Conservation (phyloP, 306 rosid genomes). For the Prunus armeniaca region DNA sequence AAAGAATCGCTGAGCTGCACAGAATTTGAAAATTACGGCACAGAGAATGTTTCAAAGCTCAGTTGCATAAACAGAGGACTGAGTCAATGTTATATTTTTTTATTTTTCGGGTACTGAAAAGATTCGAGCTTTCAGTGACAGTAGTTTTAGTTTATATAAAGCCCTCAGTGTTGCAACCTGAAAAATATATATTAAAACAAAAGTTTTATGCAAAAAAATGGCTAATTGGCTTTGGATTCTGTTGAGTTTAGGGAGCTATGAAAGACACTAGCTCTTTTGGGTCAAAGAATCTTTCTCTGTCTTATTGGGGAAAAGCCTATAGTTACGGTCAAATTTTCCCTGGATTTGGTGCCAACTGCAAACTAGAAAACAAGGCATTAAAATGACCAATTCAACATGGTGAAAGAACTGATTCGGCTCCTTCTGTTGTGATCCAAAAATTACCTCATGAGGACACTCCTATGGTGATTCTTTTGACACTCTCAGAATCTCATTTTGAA, state of each 20-base stretch:
- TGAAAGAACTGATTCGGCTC: background rate
- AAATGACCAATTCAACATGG: conserved; percentile 3
- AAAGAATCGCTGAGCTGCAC: conserved; percentile 5
- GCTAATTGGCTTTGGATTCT: conserved; percentile 8
- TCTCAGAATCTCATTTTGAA: too few relatives aligned
- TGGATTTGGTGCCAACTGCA: conserved; percentile 5
- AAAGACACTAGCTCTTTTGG: conserved; percentile 7
- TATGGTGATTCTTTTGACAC: too few relatives aligned
- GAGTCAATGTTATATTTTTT: too few relatives aligned
- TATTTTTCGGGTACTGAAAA: background rate
- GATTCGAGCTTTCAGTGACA: background rate
- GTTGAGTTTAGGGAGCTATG: background rate
- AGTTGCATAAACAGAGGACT: too few relatives aligned
- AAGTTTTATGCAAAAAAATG: background rate
- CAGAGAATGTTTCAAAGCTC: too few relatives aligned
- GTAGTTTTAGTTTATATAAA: too few relatives aligned
- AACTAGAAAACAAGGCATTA: background rate
- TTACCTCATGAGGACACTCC: too few relatives aligned
- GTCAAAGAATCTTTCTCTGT: background rate
- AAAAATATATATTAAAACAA: background rate
- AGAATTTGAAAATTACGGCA: background rate
- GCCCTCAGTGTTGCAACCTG: background rate
- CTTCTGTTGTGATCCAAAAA: too few relatives aligned
- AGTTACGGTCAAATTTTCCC: conserved; percentile 3
- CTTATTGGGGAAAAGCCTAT: background rate